These are phyloP conservation scores for Lachancea sp. DNA, from an alignment of 805 yeast genomes.

Conservation along the genomic window DNA sequence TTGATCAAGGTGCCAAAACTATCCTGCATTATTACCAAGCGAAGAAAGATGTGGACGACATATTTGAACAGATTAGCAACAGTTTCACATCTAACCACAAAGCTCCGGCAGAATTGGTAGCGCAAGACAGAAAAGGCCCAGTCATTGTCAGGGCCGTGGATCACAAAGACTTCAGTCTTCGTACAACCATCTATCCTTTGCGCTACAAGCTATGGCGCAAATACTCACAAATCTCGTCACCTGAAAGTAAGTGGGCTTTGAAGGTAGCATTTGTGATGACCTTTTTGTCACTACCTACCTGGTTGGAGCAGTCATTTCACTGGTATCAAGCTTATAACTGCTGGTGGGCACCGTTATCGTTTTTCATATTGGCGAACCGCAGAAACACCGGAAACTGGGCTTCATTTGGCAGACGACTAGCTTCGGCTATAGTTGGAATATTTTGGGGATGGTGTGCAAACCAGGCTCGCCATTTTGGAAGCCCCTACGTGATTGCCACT, in stretches of 20 bases:
- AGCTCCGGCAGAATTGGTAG: constrained; percentile 9
- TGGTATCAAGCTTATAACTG: constrained; percentile 42
- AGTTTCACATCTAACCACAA: constrained; percentile 38
- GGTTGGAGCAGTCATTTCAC: constrained; percentile 34
- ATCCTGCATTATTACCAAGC: constrained; percentile 39
- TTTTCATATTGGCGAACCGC: constrained; percentile 37
- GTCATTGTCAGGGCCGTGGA: constrained; percentile 35
- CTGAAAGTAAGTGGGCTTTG: constrained; percentile 40
- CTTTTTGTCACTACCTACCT: constrained; percentile 39
- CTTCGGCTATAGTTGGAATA: constrained; percentile 36
- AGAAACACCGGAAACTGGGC: constrained; percentile 36
- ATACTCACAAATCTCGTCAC: constrained; percentile 30
- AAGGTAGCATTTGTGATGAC: constrained; percentile 35
- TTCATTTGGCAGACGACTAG: constrained; percentile 29
- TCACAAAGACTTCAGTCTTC: constrained; percentile 38
- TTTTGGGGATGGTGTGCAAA: constrained; percentile 45
- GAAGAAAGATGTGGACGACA: constrained; percentile 40
- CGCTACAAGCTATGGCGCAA: constrained; percentile 38
- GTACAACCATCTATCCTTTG: constrained; percentile 32
- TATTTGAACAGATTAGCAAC: constrained; percentile 40
- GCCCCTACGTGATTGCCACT: constrained; percentile 36
- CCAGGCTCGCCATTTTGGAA: constrained; percentile 34
- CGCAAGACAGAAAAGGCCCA: constrained; percentile 3
- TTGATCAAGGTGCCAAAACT: constrained; percentile 44
- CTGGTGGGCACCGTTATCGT: constrained; percentile 38